phyloP scores from a whole-genome alignment of 306 rosid genomes.

The Vigna trinervia region DNA sequence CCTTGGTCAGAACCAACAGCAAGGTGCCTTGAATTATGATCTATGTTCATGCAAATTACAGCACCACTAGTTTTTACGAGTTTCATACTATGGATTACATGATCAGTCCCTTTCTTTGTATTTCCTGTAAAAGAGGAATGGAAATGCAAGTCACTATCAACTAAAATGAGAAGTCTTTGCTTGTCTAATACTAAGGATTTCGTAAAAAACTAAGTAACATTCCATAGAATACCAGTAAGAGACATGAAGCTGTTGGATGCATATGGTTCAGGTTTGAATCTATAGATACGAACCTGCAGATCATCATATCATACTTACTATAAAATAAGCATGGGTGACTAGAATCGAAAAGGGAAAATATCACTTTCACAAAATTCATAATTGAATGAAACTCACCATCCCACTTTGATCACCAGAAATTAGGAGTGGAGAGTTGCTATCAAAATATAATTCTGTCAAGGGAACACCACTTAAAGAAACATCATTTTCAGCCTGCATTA shows the following conservation, averaged over 20 bases:
- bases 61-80: constrained; percentile 72
- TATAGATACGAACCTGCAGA: constrained; percentile 76
- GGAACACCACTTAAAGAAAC: constrained; percentile 75
- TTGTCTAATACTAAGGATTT: constrained; percentile 6
- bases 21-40: constrained; percentile 62
- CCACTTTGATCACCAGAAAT: constrained; percentile 94
- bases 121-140: constrained; percentile 60
- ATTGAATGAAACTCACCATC: constrained; percentile 58
- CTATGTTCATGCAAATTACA: constrained; percentile 61
- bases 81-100: constrained; percentile 69
- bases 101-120: constrained; percentile 77
- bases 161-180: constrained; percentile 15
- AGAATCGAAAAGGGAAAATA: background rate
- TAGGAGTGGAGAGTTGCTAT: constrained; percentile 60
- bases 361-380: constrained; percentile 26
- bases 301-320: constrained; percentile 25
- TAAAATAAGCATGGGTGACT: constrained; percentile 8
- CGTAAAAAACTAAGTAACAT: constrained; percentile 6
- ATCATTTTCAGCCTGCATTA: constrained; percentile 80
- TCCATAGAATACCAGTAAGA: constrained; percentile 65
- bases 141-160: constrained; percentile 16
- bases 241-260: constrained; percentile 66
- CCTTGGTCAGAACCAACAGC: constrained; percentile 96
- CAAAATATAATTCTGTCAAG: constrained; percentile 71
- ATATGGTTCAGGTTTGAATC: constrained; percentile 84